phyloP scores from a whole-genome alignment of 2,329 filamentous ascomycete species.

The Penicillium sp. region DNA sequence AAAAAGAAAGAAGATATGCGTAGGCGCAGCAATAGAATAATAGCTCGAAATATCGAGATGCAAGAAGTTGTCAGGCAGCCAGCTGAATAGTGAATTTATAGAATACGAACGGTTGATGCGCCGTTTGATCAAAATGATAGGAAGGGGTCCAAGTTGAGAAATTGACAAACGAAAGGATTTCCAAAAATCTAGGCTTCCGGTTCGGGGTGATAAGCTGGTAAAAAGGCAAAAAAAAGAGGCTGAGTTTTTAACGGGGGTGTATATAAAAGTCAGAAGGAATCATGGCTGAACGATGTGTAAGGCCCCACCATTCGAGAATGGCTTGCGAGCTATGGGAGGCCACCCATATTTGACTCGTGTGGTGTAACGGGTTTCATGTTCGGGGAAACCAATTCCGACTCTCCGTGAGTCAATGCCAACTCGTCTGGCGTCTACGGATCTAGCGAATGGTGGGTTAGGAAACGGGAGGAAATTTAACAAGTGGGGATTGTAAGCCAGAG shows the following conservation, averaged over 20 bases:
- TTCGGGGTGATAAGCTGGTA: background rate
- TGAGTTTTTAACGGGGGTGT: background rate
- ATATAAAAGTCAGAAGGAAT: background rate
- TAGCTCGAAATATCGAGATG: background rate
- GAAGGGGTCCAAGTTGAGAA: background rate
- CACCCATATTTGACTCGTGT: background rate
- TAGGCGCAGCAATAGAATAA: background rate
- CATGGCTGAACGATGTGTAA: background rate
- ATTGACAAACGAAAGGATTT: background rate
- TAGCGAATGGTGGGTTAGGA: background rate
- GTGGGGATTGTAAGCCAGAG: background rate
- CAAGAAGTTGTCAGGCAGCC: background rate
- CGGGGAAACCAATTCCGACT: constrained; percentile 7
- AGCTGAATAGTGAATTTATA: background rate
- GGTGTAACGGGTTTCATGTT: background rate
- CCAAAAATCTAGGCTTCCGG: background rate
- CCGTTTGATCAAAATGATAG: background rate
- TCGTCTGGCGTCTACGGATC: background rate
- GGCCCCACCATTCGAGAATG: background rate
- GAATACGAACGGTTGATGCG: background rate
- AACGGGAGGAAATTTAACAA: constrained; percentile 1
- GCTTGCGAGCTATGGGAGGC: background rate
- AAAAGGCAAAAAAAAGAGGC: background rate
- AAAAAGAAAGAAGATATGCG: background rate
- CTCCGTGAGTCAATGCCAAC: background rate